These are phyloP conservation scores for Poa annua DNA, from an alignment of 176 grass and related monocot species.

Conservation along the genomic window DNA sequence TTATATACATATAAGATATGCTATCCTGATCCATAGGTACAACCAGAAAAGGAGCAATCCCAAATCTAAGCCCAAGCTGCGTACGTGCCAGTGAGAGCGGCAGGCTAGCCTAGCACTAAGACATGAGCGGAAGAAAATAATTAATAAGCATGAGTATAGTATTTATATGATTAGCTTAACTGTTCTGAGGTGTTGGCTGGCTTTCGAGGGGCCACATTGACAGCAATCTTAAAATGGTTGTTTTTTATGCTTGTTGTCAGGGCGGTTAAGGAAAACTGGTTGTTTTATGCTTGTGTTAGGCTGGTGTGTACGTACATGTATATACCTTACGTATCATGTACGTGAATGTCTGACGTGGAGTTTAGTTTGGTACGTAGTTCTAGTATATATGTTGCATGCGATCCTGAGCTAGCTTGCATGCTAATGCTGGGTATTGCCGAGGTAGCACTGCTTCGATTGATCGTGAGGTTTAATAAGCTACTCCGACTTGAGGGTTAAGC, in stretches of 20 bases:
- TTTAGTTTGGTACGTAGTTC: too few relatives aligned
- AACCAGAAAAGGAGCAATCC: constrained; percentile 10
- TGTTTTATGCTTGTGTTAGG: background rate
- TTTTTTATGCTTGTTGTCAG: background rate
- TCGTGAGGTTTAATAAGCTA: too few relatives aligned
- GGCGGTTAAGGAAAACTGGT: constrained; percentile 34
- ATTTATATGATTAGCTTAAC: background rate
- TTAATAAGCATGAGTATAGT: background rate
- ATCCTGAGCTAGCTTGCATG: too few relatives aligned
- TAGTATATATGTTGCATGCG: too few relatives aligned
- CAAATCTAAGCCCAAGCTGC: constrained; percentile 1
- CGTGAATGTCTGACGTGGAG: too few relatives aligned
- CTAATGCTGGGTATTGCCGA: too few relatives aligned
- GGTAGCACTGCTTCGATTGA: too few relatives aligned
- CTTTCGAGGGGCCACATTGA: constrained; percentile 1
- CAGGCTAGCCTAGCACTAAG: too few relatives aligned
- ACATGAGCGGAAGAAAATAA: too few relatives aligned
- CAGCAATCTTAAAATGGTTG: too few relatives aligned
- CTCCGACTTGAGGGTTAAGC: too few relatives aligned
- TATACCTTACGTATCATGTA: constrained; percentile 37
- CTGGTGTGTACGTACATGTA: background rate
- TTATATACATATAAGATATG: constrained; percentile 6
- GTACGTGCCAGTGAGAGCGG: too few relatives aligned
- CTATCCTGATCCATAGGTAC: constrained; percentile 12
- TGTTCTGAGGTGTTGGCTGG: background rate